These are phyloP conservation scores for Barnettozyma sucrosica DNA, from an alignment of 805 yeast species.

Conservation along the genomic window DNA sequence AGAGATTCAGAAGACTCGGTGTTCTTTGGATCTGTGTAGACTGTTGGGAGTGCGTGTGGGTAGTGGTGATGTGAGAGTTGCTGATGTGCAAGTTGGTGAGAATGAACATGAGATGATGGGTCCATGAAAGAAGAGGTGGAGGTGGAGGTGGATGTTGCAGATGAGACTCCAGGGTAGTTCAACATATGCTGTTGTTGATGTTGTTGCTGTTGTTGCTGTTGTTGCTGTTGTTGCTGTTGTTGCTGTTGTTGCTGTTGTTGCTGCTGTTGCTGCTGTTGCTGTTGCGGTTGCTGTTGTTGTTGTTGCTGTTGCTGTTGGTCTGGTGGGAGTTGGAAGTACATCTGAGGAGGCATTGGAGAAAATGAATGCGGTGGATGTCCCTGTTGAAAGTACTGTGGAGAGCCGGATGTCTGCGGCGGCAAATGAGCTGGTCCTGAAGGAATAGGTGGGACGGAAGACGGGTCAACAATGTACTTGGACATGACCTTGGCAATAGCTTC, in stretches of 20 bases:
- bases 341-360: not conserved
- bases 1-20: not conserved
- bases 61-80: not conserved
- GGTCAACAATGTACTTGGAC: constrained; percentile 41
- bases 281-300: constrained; percentile 4
- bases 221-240: constrained; percentile 2
- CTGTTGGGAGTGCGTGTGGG: not conserved
- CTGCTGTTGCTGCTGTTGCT: constrained; percentile 1
- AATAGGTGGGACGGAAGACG: constrained; percentile 2
- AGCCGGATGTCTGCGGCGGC: not conserved
- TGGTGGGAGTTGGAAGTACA: not conserved
- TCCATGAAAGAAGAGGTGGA: not conserved
- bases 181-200: constrained; percentile 1
- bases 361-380: not conserved
- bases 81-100: not conserved
- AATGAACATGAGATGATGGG: constrained; percentile 1
- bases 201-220: constrained; percentile 1
- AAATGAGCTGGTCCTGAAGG: not conserved
- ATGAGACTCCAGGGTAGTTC: constrained; percentile 4
- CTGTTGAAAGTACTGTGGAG: not conserved
- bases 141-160: not conserved
- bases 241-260: constrained; percentile 2
- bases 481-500: constrained; percentile 52
- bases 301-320: constrained; percentile 1
- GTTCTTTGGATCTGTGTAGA: not conserved